Evolutionary conservation across 257 asterid species (phyloP), one percentile per base, ranked within the genome.

Genomic region (Prunella vulgaris): DNA sequence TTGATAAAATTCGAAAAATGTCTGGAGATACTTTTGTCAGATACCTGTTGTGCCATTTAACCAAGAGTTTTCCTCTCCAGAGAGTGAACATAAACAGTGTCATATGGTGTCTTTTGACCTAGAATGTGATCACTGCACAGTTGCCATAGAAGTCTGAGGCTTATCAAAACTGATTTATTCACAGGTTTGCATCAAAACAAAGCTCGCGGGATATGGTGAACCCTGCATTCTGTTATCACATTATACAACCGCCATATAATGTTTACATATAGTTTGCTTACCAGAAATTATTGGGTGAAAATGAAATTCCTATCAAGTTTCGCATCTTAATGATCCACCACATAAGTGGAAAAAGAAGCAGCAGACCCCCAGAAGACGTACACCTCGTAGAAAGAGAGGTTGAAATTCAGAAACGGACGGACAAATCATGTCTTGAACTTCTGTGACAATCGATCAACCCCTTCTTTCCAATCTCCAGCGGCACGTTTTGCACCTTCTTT

Each of bases 391-490:
- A 20, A 13, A 12, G 51, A 21, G 10, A 56, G 30, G 53, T 18
- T 13, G 15, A 33, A 32, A 30, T 20, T 30, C 65, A 58, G 37
- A 2, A 44, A 57, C 10, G 35, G 42, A 57, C 7, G 3, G 13
- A 13, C 15, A 18, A 64, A 60, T 93, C 86, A 91, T 67, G 99
- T 79, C 87, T 86, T 87, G 88, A 91, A 91, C 86, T 81, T 89
- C 70, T 89, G 97, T 1, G 98, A 84, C 56, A 94, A 64, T 68
- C 90, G 90, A 68, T 85, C 97, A 4, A 94, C 94, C 46, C 97
- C 97, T 48, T 79, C 95, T 82, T 82, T 91, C 85, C 96, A 87
- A 78, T 94, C 97, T 68, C 88, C 95, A 0, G 93, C 95, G 8
- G 83, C 81, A 9, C 97, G 87, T 78, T 85, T 89, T 7, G 83